Percentiles rank a stretch among this genome's conserved stretches.
These are phyloP conservation scores for Fusarium sp. DNA, from an alignment of 2,329 filamentous ascomycete genomes.

Conservation along the genomic window DNA sequence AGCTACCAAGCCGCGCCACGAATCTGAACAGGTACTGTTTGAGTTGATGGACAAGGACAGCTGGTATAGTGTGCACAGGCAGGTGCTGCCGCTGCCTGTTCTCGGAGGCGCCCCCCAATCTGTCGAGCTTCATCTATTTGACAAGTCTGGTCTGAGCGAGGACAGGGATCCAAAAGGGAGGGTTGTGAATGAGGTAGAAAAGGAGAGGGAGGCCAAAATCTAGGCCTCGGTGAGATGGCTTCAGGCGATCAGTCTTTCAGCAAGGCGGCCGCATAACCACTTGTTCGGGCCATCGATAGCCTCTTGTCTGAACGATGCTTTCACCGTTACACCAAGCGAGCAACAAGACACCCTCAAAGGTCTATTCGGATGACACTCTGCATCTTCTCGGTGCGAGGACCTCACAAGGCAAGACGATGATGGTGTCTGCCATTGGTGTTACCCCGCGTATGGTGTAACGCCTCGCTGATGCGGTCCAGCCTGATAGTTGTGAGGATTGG, in stretches of 20 bases:
- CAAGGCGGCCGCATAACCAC: constrained; percentile 26
- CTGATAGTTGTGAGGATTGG: constrained; percentile 38
- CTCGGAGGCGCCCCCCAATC: constrained; percentile 55
- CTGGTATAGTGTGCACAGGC: constrained; percentile 56
- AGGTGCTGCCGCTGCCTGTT: constrained; percentile 56
- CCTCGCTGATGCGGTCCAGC: constrained; percentile 27
- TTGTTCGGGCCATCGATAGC: constrained; percentile 14
- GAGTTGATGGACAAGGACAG: constrained; percentile 55
- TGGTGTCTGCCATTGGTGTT: constrained; percentile 32
- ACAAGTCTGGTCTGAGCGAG: constrained; percentile 47
- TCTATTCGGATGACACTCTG: neutral
- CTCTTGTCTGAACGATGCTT: constrained; percentile 31
- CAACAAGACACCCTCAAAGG: neutral
- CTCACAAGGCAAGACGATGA: constrained; percentile 29
- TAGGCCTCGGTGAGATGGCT: constrained; percentile 24
- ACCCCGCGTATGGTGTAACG: constrained; percentile 43
- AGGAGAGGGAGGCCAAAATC: constrained; percentile 3
- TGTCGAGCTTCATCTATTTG: constrained; percentile 63
- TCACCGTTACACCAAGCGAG: constrained; percentile 17
- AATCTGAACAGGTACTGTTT: constrained; percentile 61
- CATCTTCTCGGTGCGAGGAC: neutral
- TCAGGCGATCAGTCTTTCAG: constrained; percentile 14
- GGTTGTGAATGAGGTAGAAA: constrained; percentile 1
- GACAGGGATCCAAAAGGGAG: constrained; percentile 17
- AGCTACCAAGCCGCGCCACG: constrained; percentile 65